Evolutionary conservation across 306 rosid species (phyloP).

Genomic region (Quercus glauca): DNA sequence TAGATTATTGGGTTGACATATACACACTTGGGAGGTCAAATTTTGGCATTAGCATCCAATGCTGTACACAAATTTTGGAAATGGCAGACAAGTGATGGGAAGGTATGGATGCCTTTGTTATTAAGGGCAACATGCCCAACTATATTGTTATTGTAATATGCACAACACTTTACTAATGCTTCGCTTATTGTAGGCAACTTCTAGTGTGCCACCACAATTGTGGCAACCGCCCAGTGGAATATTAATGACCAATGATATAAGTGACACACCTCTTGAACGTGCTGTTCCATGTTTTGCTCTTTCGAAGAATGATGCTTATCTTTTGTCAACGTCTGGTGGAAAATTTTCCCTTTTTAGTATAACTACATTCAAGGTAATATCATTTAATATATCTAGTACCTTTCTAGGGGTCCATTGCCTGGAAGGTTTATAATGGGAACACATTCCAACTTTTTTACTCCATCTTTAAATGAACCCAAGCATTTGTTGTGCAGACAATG

Average conservation of each 20-base stretch:
- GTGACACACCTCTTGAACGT: constrained; percentile 85
- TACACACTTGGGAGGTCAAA: constrained; percentile 79
- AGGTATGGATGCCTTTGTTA: constrained; percentile 43
- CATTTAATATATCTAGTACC: background rate
- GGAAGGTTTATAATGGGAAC: background rate
- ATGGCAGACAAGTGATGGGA: constrained; percentile 91
- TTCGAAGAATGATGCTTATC: constrained; percentile 89
- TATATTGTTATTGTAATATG: constrained; percentile 16
- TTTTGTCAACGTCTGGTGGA: constrained; percentile 98
- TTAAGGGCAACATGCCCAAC: constrained; percentile 17
- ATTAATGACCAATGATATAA: constrained; percentile 89
- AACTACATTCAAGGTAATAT: constrained; percentile 90
- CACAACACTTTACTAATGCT: constrained; percentile 26
- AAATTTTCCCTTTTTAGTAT: constrained; percentile 94
- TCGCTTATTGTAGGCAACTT: constrained; percentile 58
- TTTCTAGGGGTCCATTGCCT: background rate
- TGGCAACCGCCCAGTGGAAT: constrained; percentile 98
- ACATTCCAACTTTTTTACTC: background rate
- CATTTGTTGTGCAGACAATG: constrained; percentile 69
- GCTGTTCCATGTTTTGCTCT: constrained; percentile 96
- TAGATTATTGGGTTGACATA: constrained; percentile 92
- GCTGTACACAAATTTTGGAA: constrained; percentile 98
- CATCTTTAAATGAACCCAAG: background rate
- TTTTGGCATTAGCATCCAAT: constrained; percentile 91
- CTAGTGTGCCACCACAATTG: constrained; percentile 66